phyloP scores from a whole-genome alignment of 768 basidiomycete genomes.

The Calocybe cyanea region DNA sequence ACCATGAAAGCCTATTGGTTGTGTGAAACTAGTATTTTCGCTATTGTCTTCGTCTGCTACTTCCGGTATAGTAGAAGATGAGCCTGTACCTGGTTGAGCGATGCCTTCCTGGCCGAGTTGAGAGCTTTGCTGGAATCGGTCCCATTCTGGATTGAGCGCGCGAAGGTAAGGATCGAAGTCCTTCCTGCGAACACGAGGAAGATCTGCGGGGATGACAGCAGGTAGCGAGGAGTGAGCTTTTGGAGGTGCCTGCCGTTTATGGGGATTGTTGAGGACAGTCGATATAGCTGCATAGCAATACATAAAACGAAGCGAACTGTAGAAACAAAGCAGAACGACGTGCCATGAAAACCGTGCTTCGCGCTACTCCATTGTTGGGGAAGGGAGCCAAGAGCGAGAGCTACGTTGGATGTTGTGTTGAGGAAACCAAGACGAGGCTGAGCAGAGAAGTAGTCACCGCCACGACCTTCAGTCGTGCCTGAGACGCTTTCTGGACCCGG shows the following conservation, averaged over 20 bases:
- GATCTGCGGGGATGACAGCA: constrained; percentile 62
- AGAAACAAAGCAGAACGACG: constrained; percentile 18
- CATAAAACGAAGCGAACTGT: constrained; percentile 3
- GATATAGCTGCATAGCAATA: constrained; percentile 67
- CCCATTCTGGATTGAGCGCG: constrained; percentile 74
- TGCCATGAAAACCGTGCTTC: constrained; percentile 87
- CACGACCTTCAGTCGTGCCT: constrained; percentile 66
- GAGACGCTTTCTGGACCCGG: constrained; percentile 72
- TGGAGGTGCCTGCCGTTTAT: constrained; percentile 79
- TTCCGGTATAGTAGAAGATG: constrained; percentile 19
- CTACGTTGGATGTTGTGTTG: constrained; percentile 41
- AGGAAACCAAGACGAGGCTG: constrained; percentile 46
- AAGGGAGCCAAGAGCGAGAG: constrained; percentile 44
- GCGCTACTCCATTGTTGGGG: constrained; percentile 76
- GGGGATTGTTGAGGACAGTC: constrained; percentile 88
- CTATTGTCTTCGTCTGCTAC: background rate
- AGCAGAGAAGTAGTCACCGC: constrained; percentile 54
- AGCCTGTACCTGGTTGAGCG: constrained; percentile 32
- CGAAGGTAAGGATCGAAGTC: constrained; percentile 84
- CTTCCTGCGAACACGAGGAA: constrained; percentile 75
- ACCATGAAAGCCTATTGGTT: constrained; percentile 20
- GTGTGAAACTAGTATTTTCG: constrained; percentile 13
- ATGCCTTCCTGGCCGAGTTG: constrained; percentile 35
- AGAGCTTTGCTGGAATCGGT: constrained; percentile 55
- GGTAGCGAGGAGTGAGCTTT: constrained; percentile 83